phyloP scores from a whole-genome alignment of 2,329 filamentous ascomycete species.

The Pseudogymnoascus sp. region DNA sequence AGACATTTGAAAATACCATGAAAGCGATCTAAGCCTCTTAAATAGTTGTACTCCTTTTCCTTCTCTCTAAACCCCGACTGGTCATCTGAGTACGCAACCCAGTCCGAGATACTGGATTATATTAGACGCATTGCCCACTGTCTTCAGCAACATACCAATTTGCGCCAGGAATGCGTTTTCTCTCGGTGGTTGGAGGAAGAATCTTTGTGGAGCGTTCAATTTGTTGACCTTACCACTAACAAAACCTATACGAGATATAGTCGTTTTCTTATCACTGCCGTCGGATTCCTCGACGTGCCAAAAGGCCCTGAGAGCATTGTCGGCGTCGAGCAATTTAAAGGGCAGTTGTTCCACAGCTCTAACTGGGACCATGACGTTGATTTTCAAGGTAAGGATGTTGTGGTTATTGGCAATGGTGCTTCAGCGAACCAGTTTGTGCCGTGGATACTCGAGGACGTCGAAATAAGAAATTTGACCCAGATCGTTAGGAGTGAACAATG shows the following conservation, averaged over 20 bases:
- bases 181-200: slow-evolving; percentile 20
- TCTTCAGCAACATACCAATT: slow-evolving; percentile 23
- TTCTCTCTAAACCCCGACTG: background rate
- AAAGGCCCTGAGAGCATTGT: slow-evolving; percentile 37
- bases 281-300: slow-evolving; percentile 30
- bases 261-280: background rate
- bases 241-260: background rate
- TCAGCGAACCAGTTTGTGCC: background rate
- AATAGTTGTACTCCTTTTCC: background rate
- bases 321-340: slow-evolving; percentile 35
- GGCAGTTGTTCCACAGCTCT: slow-evolving; percentile 35
- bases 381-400: background rate
- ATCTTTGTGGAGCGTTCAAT: background rate
- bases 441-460: background rate
- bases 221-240: slow-evolving; percentile 25
- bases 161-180: slow-evolving; percentile 19
- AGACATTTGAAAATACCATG: slow-evolving; percentile 29
- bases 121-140: slow-evolving; percentile 29
- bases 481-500: background rate
- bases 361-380: slow-evolving; percentile 30
- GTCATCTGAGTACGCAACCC: slow-evolving; percentile 27
- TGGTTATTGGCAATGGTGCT: background rate
- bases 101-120: slow-evolving; percentile 30
- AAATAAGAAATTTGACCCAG: background rate
- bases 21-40: background rate